Conservation (phyloP, 2,329 filamentous ascomycete species). For the Cordyceps tenuipes region DNA sequence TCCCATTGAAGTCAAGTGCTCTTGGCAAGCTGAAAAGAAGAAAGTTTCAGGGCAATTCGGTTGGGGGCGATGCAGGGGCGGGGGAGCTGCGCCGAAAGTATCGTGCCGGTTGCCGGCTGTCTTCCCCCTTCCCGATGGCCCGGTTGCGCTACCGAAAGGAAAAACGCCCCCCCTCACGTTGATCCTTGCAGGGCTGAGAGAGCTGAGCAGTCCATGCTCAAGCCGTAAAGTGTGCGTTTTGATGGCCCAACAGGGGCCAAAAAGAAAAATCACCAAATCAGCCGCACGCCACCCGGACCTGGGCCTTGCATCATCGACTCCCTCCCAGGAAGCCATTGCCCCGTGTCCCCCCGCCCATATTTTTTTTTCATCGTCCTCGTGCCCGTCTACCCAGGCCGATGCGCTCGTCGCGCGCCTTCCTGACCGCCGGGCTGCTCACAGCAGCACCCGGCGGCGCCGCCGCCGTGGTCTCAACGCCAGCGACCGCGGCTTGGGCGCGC, state of each 20-base stretch:
- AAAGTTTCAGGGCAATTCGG: neutral
- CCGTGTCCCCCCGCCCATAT: neutral
- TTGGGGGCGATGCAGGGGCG: neutral
- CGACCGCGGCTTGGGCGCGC: neutral
- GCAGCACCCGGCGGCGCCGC: conserved; percentile 17
- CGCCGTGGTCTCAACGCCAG: neutral
- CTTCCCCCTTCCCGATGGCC: no score
- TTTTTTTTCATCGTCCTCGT: conserved; percentile 13
- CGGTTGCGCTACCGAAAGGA: no score
- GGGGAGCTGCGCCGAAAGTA: neutral
- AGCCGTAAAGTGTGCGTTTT: neutral
- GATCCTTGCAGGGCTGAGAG: neutral
- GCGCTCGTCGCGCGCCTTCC: conserved; percentile 30
- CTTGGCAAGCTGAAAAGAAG: neutral
- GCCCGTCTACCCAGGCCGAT: conserved; percentile 24
- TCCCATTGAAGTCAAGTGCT: neutral
- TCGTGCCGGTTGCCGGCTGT: no score
- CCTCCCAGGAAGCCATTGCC: neutral
- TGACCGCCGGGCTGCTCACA: conserved; percentile 17
- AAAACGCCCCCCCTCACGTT: no score
- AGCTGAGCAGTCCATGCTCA: neutral
- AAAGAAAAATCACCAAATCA: no score
- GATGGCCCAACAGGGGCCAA: neutral
- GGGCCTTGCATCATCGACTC: neutral
- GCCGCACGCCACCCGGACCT: no score